Base-by-base conservation (phyloP, 352 stramenopile species). In the Plasmopara muralis region DNA sequence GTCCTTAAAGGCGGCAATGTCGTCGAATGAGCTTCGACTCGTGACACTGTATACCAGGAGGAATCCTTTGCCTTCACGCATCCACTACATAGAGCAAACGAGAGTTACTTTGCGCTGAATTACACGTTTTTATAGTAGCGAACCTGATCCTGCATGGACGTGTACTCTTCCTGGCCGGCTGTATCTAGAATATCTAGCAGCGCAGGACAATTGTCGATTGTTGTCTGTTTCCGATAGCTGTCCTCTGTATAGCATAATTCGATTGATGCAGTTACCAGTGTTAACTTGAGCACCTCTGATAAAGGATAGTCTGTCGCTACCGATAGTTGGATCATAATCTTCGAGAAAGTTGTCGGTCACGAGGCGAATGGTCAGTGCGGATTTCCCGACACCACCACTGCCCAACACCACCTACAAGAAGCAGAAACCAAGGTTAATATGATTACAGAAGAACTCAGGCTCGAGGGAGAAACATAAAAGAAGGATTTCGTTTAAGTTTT, bases 321-420 rank as follows among this genome's bases (percentile, higher is more conserved):
- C 83, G 58, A 96, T 95, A 28, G 87, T 96, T 25, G 87, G 87
- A 64, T 96, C 87, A 76, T 95, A 96, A 69, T 96, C 85, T 60
- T 95, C 85, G n/a, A 96, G 65, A 58, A 95, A 96, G 64, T 94
- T 93, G 58, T 95, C 87, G 13, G 83, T 91, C 59, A 96, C 83
- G 43, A 96, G 83, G n/a, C 87, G 83, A 58, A 95, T 92, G 42
- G 86, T 95, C n/a, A 96, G 70, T 51, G 87, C 87, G 29, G 83
- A 95, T 72, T 96, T 96, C 57, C 87, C 87, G 25, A 96, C 87
- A 61, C 87, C 87, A 60, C 87, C 87, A 55, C 82, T 91, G 47
- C 87, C 87, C 47, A 96, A 67, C 50, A 96, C 87, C 31, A 93
- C 83, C 80, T 91, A 55, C 10, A 60, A 9, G 1, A 43, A 12